Evolutionary conservation across 805 yeast genomes (phyloP), one percentile per base, ranked within the genome.

Genomic region (Phaffomyces opuntiae): DNA sequence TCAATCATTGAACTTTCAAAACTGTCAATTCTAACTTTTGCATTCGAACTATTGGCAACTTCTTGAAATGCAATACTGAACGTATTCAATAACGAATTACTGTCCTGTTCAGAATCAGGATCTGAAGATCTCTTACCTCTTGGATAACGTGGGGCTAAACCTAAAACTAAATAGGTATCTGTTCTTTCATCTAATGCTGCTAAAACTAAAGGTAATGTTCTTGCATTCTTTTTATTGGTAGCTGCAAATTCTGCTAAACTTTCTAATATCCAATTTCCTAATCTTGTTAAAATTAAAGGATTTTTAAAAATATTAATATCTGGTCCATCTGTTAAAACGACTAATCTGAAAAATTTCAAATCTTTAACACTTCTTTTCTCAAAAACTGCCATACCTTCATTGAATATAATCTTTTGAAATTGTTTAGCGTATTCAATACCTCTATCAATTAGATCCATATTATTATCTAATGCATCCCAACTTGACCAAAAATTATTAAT

Each of bases 1-100:
- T 93, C 97, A 38, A 93, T 88, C 21, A 93, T 87, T 4, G 97
- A 81, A 52, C 95, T 86, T 61, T 93, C 98, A 65, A 93, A 93
- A 58, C 96, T 88, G 62, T 93, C 98, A 50, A 93, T 85, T 56
- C 91, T 75, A 17, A 89, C 89, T 54, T 85, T 81, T 3, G 97
- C 96, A 37, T 89, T 91, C 7, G 96, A 85, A 19, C 78, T 77
- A 39, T 73, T 74, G 1, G 97, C 93, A 26, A 90, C 87, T 52
- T 83, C 84, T 62, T 88, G 96, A 63, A 93, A 93, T 33, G 96
- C 96, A 47, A 83, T 78, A 39, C 96, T 90, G 60, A 93, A 93
- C 8, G 87, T 82, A 60, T 93, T 91, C 42, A 83, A 66, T 33
- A 81, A 64, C 0, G 81, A 21, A 21, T 21, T 74, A 31, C 72